Percentiles rank a stretch among this genome's conserved stretches.
Evolutionary conservation across 2,329 filamentous ascomycete species (phyloP).

Genomic region (Aspergillus jensenii): DNA sequence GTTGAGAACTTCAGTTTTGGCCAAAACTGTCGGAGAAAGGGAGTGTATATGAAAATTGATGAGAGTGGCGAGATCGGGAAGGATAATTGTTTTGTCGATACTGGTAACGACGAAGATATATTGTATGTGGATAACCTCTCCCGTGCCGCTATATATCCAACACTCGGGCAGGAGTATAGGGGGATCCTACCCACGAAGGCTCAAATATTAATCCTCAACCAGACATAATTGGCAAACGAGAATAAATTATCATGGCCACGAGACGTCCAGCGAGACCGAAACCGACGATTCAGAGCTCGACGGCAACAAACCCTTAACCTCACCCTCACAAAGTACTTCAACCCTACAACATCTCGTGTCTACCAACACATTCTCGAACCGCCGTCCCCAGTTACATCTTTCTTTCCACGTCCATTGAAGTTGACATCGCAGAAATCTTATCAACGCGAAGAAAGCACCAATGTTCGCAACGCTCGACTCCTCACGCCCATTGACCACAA

Average conservation of each 20-base stretch:
- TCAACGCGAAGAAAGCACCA: neutral
- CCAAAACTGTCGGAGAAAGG: neutral
- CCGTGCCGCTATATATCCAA: too few relatives aligned
- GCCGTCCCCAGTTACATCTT: neutral
- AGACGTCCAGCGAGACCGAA: neutral
- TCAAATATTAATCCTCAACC: neutral
- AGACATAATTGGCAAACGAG: neutral
- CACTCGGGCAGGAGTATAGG: too few relatives aligned
- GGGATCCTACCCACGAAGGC: too few relatives aligned
- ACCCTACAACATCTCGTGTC: constrained; percentile 18
- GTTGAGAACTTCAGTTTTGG: too few relatives aligned
- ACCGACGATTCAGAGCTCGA: neutral
- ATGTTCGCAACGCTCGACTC: neutral
- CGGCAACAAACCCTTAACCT: neutral
- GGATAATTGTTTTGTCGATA: neutral
- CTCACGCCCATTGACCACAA: neutral
- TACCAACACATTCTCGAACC: constrained; percentile 12
- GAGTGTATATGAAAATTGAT: neutral
- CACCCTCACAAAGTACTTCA: constrained; percentile 20
- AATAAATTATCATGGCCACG: neutral
- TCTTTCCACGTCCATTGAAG: neutral
- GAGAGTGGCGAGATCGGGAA: too few relatives aligned
- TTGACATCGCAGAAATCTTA: neutral
- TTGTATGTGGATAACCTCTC: neutral
- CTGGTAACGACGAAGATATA: neutral